Evolutionary conservation across 225 moss, liverwort and hornwort genomes (phyloP), one percentile per base, ranked within the genome.

Genomic region (Marchantia polymorpha): DNA sequence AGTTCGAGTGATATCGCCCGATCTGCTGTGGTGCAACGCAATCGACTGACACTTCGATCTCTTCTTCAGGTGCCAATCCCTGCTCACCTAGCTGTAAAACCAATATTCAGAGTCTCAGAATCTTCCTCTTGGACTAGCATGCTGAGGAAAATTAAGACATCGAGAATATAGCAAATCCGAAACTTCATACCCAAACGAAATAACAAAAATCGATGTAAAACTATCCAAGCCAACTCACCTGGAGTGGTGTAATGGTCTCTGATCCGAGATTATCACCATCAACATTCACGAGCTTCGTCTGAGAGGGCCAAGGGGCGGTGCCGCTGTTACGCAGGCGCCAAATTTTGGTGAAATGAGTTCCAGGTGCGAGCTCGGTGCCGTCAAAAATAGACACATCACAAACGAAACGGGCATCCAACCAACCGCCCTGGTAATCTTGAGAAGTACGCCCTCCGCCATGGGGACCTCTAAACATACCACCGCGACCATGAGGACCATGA

Each of bases 251-350:
- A 12, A 83, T 29, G 7, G 79, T 54, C 1, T 83, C 74, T 52
- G 89, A 76, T 20, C 94, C 94, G 52, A 94, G 81, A 39, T 85
- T 87, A 79, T 94, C 94, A 26, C 94, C 94, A 67, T 92, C 94
- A n/a, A 94, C 87, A 61, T 88, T 89, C 5, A 94, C 76, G 79
- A 94, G 73, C 83, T 90, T 91, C 65, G 94, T 92, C 26, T 76
- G 75, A 54, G 84, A 83, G 7, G 94, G 94, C 94, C 94, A 94
- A 26, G 88, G 76, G 46, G 77, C 82, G 49, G 85, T 75, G 15
- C 94, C 94, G 74, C 92, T 94, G 75, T 94, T 94, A 22, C 94
- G 92, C 79, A 94, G 75, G 6, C 94, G 91, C 94, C 94, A 94
- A 69, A 94, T 94, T 60, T 94, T 94, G 72, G 92, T 91, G 73